phyloP scores from a whole-genome alignment of 176 grass and related monocot species.

The Dactylis glomerata region DNA sequence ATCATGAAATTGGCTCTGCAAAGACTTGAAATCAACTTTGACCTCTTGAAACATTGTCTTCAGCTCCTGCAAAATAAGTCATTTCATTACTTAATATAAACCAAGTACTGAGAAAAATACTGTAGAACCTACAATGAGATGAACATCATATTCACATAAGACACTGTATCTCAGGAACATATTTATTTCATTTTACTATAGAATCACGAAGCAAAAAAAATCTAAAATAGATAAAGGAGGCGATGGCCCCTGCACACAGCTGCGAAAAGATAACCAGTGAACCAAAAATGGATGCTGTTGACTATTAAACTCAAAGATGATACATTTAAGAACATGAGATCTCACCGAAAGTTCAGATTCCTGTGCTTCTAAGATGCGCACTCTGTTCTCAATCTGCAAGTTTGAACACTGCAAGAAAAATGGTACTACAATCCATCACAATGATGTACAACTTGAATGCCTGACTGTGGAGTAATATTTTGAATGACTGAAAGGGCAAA shows the following conservation, averaged over 20 bases:
- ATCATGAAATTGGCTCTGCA: conserved; percentile 62
- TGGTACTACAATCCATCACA: not conserved
- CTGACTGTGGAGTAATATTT: not conserved
- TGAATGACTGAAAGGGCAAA: not conserved
- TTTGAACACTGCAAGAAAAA: conserved; percentile 38
- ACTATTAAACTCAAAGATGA: conserved; percentile 3
- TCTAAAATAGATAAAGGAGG: not conserved
- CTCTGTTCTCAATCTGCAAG: conserved; percentile 14
- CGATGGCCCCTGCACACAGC: not conserved
- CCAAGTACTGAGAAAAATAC: not conserved
- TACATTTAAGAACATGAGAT: conserved; percentile 2
- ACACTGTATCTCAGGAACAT: not conserved
- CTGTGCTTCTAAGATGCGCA: conserved; percentile 50
- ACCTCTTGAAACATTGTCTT: conserved; percentile 51
- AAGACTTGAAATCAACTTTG: conserved; percentile 44
- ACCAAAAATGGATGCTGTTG: not conserved
- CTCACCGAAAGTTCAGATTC: conserved; percentile 64
- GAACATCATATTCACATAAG: not conserved
- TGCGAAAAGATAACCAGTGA: not conserved
- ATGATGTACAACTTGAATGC: not conserved
- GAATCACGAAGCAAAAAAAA: not conserved
- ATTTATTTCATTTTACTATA: not conserved
- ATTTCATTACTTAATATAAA: not conserved
- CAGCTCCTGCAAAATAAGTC: conserved; percentile 63
- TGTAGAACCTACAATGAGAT: not conserved